These are phyloP conservation scores for Aspergillus melleus DNA, from an alignment of 2,329 filamentous ascomycete species.

Conservation along the genomic window DNA sequence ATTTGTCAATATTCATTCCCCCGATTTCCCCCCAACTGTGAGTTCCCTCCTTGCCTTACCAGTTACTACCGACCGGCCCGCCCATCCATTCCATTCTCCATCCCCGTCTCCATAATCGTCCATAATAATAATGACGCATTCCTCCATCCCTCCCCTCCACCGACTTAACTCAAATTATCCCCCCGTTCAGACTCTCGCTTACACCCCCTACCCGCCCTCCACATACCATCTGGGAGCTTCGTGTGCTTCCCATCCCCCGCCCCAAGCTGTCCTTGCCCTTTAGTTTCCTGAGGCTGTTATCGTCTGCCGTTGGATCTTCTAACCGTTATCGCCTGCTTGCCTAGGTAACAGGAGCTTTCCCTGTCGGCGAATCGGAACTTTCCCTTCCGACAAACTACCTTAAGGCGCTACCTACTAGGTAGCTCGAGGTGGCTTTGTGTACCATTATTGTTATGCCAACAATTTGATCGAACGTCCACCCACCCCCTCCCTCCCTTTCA, in stretches of 20 bases:
- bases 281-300: not conserved
- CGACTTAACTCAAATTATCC: conserved; percentile 20
- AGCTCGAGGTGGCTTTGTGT: conserved; percentile 15
- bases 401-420: not conserved
- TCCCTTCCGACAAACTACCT: conserved; percentile 23
- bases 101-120: conserved; percentile 5
- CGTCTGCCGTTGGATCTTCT: conserved; percentile 11
- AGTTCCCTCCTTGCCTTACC: not conserved
- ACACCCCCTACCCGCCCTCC: conserved; percentile 16
- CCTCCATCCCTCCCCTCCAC: conserved; percentile 21
- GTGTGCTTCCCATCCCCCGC: not conserved
- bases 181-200: conserved; percentile 22
- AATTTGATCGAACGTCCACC: conserved; percentile 12
- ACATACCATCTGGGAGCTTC: conserved; percentile 18
- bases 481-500: conserved; percentile 20
- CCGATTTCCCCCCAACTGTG: not conserved
- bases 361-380: conserved; percentile 26
- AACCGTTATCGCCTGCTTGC: conserved; percentile 14
- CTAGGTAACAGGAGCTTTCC: conserved; percentile 10
- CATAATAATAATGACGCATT: conserved; percentile 40
- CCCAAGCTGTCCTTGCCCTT: not conserved
- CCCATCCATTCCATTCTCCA: conserved; percentile 2
- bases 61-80: not conserved
- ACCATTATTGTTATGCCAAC: not conserved
- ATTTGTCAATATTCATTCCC: not conserved